Percentiles rank a stretch among this genome's conserved stretches.
phyloP scores from a whole-genome alignment of 495 filamentous ascomycete genomes.

The Hypoxylon fuscum region DNA sequence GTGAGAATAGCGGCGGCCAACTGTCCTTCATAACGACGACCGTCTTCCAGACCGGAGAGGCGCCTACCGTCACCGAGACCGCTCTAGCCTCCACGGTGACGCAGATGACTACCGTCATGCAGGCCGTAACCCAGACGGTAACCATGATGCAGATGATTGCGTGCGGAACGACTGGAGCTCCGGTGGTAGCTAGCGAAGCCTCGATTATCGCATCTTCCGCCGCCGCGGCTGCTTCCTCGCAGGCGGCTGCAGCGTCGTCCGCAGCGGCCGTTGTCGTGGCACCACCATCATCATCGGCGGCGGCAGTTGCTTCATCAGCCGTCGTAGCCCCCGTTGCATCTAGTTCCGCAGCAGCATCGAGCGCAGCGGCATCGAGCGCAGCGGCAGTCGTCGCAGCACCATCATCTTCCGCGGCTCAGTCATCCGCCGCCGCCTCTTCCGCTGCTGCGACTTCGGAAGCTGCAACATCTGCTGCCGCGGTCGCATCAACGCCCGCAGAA shows the following conservation, averaged over 20 bases:
- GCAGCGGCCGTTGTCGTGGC: conserved; percentile 5
- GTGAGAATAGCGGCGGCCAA: conserved; percentile 26
- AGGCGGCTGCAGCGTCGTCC: conserved; percentile 1
- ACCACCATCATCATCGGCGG: too few species aligned
- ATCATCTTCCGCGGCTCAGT: conserved; percentile 5
- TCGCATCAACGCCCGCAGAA: not conserved
- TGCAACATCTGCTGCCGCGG: not conserved
- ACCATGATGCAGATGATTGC: conserved; percentile 44
- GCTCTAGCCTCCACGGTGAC: conserved; percentile 49
- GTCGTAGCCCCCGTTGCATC: not conserved
- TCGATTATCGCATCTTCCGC: conserved; percentile 38
- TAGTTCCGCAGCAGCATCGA: conserved; percentile 9
- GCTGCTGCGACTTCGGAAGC: not conserved
- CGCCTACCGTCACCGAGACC: conserved; percentile 53
- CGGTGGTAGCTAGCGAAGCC: conserved; percentile 24
- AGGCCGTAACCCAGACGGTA: conserved; percentile 39
- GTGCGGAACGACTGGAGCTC: conserved; percentile 24
- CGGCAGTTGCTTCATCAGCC: conserved; percentile 12
- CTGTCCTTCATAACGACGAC: conserved; percentile 53
- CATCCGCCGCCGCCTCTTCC: not conserved
- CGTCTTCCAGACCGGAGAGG: conserved; percentile 44
- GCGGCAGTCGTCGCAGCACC: conserved; percentile 7
- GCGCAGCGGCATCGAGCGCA: conserved; percentile 8
- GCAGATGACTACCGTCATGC: conserved; percentile 20
- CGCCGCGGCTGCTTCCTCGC: conserved; percentile 29